Percentiles rank a stretch among this genome's conserved stretches.
Conservation (phyloP, 164 flowering plant genomes). For the Vitis rupestris region DNA sequence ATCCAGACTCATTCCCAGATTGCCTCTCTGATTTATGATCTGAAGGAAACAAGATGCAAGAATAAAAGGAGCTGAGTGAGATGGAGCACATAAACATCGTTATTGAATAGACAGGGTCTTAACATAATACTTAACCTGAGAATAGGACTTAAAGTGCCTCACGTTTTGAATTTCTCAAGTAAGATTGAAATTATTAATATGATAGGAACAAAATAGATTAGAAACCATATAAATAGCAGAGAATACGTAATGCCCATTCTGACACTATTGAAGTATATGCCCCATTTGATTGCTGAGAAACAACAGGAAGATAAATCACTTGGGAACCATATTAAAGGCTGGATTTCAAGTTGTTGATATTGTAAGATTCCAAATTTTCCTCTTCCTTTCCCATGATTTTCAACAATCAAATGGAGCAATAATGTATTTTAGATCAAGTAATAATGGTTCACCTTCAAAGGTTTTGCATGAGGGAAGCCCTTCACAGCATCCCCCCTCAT, state of each 20-base stretch:
- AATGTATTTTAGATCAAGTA: neutral
- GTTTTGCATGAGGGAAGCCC: constrained; percentile 24
- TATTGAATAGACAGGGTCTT: too few relatives aligned
- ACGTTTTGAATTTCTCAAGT: neutral
- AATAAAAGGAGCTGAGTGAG: neutral
- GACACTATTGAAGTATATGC: neutral
- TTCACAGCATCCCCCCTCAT: constrained; percentile 15
- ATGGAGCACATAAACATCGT: neutral
- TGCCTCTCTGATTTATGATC: constrained; percentile 34
- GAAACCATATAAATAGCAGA: neutral
- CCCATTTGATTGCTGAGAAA: neutral
- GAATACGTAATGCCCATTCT: too few relatives aligned
- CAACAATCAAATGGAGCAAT: neutral
- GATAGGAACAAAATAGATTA: neutral
- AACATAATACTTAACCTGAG: too few relatives aligned
- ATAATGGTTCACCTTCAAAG: constrained; percentile 42
- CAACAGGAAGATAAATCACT: neutral
- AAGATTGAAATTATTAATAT: neutral
- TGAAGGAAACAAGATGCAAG: constrained; percentile 17
- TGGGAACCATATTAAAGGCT: too few relatives aligned
- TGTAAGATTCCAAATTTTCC: neutral
- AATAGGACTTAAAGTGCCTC: neutral
- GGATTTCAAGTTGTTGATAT: neutral
- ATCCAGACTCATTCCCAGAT: constrained; percentile 27
- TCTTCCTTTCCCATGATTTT: neutral